phyloP scores from a whole-genome alignment of 2,329 filamentous ascomycete genomes.

The Phoma sp. region DNA sequence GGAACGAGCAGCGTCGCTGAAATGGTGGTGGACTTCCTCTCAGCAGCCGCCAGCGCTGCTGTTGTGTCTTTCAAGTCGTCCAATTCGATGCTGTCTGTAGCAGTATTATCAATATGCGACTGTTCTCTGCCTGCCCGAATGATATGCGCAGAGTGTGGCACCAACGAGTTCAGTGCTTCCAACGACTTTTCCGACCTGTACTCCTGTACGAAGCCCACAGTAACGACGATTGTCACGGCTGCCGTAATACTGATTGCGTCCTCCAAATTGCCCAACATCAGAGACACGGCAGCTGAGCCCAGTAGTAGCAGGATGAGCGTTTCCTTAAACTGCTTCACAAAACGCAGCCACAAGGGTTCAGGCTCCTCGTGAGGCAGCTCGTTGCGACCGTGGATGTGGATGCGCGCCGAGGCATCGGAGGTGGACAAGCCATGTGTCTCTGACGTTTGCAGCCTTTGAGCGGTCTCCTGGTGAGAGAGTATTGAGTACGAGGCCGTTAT shows the following conservation, averaged over 20 bases:
- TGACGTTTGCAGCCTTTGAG: conserved; percentile 80
- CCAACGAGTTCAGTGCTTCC: conserved; percentile 89
- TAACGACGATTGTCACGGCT: conserved; percentile 95
- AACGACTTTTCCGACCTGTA: conserved; percentile 97
- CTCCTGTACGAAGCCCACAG: conserved; percentile 95
- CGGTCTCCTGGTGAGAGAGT: conserved; percentile 79
- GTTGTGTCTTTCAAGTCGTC: conserved; percentile 59
- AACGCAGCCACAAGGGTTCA: conserved; percentile 93
- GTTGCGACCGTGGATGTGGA: conserved; percentile 84
- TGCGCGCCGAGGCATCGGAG: conserved; percentile 77
- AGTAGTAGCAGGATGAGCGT: conserved; percentile 92
- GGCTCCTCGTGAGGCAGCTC: conserved; percentile 93
- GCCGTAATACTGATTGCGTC: conserved; percentile 95
- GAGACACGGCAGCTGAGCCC: conserved; percentile 83
- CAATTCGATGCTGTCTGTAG: conserved; percentile 52
- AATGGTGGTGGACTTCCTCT: conserved; percentile 80
- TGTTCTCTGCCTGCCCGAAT: conserved; percentile 63
- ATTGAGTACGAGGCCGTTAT: conserved; percentile 62
- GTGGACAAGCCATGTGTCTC: conserved; percentile 80
- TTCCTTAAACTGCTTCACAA: conserved; percentile 95
- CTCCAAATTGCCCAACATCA: conserved; percentile 90
- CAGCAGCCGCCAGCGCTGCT: conserved; percentile 67
- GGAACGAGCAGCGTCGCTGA: conserved; percentile 87
- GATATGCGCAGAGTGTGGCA: conserved; percentile 95
- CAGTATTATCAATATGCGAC: conserved; percentile 30